Evolutionary conservation across 345 rosid species (phyloP), one percentile per base, ranked within the genome.

Genomic region (Psidium guajava): DNA sequence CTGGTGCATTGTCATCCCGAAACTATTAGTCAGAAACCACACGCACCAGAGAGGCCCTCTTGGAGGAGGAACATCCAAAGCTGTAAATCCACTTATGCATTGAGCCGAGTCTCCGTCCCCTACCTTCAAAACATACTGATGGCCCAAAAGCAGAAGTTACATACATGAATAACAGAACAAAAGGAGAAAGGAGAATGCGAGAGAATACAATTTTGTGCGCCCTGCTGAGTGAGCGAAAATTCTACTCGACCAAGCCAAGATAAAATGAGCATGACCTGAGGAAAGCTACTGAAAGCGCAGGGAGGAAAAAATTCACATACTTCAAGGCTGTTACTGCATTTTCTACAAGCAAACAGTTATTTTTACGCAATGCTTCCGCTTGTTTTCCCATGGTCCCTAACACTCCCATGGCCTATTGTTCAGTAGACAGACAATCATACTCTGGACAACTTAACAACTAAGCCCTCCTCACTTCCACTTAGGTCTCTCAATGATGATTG

Each of bases 31-130:
- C 4, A 3, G 59, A 9, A 40, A 47, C 51, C 50, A 82, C 56
- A 57, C 54, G n/a, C 91, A 94, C 96, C 94, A 92, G 90, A 94
- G 97, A 52, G 95, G 95, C 75, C 97, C 97, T 18, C 93, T 94
- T 74, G 97, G 97, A 21, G 97, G 95, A 6, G 95, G 90, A n/a
- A 92, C 92, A 87, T 93, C 97, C 56, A 94, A 57, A 55, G 95
- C 97, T 15, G 89, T 89, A 74, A 93, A 94, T 84, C 97, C 97
- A 52, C 95, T 94, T 28, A 92, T 87, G 91, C 97, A 94, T 80
- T 92, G 93, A 74, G 94, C 94, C 28, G 83, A 90, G 40, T 87
- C 92, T 82, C 94, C 97, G 42, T 91, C 95, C 0, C 94, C 95
- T n/a, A 93, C 93, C 89, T 92, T 91, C 73, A 93, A 91, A 85